phyloP scores from a whole-genome alignment of 2,329 filamentous ascomycete species.

The Chrysoporthe austroafricana region DNA sequence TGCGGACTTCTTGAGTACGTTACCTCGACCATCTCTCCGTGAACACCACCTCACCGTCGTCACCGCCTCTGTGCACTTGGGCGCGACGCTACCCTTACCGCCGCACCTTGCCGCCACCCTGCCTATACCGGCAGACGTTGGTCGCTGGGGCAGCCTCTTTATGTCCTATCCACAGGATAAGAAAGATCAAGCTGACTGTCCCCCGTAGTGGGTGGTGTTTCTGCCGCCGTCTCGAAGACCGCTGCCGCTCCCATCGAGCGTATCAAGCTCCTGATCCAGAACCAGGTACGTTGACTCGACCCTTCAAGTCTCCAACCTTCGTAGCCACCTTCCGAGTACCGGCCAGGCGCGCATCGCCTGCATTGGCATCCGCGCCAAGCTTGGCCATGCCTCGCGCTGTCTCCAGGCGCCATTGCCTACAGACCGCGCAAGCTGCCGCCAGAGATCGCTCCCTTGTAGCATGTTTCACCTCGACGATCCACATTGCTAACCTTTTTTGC shows the following conservation, averaged over 20 bases:
- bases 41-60: neutral
- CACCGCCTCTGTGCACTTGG: neutral
- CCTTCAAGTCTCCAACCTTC: neutral
- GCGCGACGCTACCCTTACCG: neutral
- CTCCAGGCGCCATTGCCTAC: too few species aligned
- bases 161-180: neutral
- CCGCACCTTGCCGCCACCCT: too few species aligned
- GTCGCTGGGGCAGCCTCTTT: neutral
- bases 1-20: conserved; percentile 99
- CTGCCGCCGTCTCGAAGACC: conserved; percentile 99
- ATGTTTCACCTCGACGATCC: neutral
- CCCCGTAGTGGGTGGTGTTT: conserved; percentile 94
- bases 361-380: too few species aligned
- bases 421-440: neutral
- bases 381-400: too few species aligned
- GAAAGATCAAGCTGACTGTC: conserved; percentile 30
- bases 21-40: conserved; percentile 11
- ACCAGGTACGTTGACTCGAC: conserved; percentile 76
- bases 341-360: neutral
- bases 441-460: neutral
- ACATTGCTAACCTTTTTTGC: conserved; percentile 36
- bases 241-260: conserved; percentile 99
- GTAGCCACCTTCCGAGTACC: neutral
- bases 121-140: neutral
- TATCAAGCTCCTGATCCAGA: conserved; percentile 99